A percentile compares a stretch with the other conserved stretches of the same genome.
Evolutionary conservation across 345 rosid genomes (phyloP).

Genomic region (Rhodamnia rubescens): DNA sequence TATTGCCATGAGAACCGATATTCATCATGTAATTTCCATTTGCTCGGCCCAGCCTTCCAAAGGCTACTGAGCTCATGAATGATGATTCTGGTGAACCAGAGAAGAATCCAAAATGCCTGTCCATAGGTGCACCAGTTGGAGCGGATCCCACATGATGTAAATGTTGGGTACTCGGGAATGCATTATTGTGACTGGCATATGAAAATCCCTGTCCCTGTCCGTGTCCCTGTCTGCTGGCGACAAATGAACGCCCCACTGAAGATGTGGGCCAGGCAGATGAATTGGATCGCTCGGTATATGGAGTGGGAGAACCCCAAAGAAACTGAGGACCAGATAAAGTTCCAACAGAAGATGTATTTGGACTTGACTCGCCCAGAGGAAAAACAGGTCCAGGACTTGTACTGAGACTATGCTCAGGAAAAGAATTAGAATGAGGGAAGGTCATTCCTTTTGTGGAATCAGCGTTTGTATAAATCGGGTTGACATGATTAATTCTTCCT

Average conservation of each 20-base stretch:
- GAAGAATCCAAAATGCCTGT: conserved; percentile 15
- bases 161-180: conserved; percentile 43
- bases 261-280: conserved; percentile 54
- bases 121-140: conserved; percentile 14
- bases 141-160: conserved; percentile 92
- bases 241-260: conserved; percentile 37
- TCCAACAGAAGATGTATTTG: conserved; percentile 42
- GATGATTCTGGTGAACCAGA: conserved; percentile 19
- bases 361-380: conserved; percentile 38
- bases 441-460: conserved; percentile 33
- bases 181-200: conserved; percentile 34
- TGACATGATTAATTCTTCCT: conserved; percentile 36
- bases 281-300: conserved; percentile 36
- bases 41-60: conserved; percentile 10
- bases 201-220: conserved; percentile 33
- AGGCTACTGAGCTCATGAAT: conserved; percentile 14
- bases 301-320: conserved; percentile 84
- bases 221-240: conserved; percentile 24
- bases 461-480: conserved; percentile 28
- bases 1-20: conserved; percentile 5
- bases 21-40: conserved; percentile 15
- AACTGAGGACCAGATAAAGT: conserved; percentile 81
- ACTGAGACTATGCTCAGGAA: conserved; percentile 35
- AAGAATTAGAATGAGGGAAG: conserved; percentile 43
- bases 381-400: conserved; percentile 30